A percentile compares a stretch with the other conserved stretches of the same genome.
Conservation (phyloP, 2,329 filamentous ascomycete genomes). For the Scedosporium minutisporum region DNA sequence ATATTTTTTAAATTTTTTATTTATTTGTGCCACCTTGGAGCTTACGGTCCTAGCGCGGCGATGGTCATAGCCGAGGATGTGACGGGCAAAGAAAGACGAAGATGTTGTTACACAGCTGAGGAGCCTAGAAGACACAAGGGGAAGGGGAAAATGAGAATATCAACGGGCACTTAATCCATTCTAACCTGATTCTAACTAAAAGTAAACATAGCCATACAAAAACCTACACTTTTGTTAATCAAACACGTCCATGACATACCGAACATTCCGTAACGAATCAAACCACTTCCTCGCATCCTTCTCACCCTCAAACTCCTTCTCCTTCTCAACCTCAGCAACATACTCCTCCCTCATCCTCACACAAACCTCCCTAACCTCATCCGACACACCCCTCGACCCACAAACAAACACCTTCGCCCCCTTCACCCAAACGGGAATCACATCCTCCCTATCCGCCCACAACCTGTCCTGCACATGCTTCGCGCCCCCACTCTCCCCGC, state of each 20-base stretch:
- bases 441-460: conserved; percentile 23
- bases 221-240: conserved; percentile 23
- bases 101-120: too few species aligned
- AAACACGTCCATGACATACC: conserved; percentile 54
- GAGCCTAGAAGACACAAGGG: too few species aligned
- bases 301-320: conserved; percentile 21
- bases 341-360: conserved; percentile 24
- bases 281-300: conserved; percentile 37
- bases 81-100: too few species aligned
- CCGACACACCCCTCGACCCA: conserved; percentile 44
- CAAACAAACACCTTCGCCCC: conserved; percentile 55
- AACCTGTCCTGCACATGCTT: conserved; percentile 38
- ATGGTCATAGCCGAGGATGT: too few species aligned
- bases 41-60: too few species aligned
- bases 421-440: conserved; percentile 27
- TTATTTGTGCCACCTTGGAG: too few species aligned
- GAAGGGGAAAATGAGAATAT: too few species aligned
- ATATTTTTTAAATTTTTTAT: too few species aligned
- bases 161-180: too few species aligned
- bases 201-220: too few species aligned
- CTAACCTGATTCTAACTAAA: too few species aligned
- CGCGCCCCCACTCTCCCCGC: conserved; percentile 35
- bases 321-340: conserved; percentile 11
- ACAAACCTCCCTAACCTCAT: conserved; percentile 32
- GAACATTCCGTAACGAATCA: conserved; percentile 39